phyloP scores from a whole-genome alignment of 371 early-diverging fungal genomes.

The Mucor racemosus region DNA sequence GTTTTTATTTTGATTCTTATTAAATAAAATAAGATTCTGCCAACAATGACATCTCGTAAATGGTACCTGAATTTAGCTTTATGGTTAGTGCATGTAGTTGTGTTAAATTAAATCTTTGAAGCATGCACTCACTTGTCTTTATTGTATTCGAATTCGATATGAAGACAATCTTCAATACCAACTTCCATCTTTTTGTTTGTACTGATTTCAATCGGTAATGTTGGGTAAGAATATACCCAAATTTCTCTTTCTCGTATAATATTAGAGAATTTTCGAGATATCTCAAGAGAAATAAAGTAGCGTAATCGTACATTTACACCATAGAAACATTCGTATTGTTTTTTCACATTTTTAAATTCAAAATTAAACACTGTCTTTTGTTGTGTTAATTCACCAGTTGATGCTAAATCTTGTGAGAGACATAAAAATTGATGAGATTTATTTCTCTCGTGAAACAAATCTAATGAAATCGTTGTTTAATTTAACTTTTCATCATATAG shows the following conservation, averaged over 20 bases:
- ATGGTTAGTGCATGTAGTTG: not conserved
- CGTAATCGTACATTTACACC: slow-evolving; percentile 84
- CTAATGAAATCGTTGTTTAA: slow-evolving; percentile 33
- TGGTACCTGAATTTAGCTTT: slow-evolving; percentile 61
- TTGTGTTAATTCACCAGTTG: slow-evolving; percentile 73
- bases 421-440: slow-evolving; percentile 88
- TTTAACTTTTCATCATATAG: not conserved
- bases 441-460: slow-evolving; percentile 87
- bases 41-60: slow-evolving; percentile 92
- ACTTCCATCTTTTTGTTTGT: slow-evolving; percentile 89
- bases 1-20: slow-evolving; percentile 96
- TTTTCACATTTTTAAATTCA: slow-evolving; percentile 86
- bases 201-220: slow-evolving; percentile 74
- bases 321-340: slow-evolving; percentile 81
- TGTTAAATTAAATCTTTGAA: no score
- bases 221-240: slow-evolving; percentile 79
- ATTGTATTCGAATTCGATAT: slow-evolving; percentile 90
- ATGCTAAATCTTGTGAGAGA: slow-evolving; percentile 75
- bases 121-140: slow-evolving; percentile 65
- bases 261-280: slow-evolving; percentile 70
- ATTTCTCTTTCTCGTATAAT: slow-evolving; percentile 71
- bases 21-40: slow-evolving; percentile 92
- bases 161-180: slow-evolving; percentile 87
- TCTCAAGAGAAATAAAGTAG: slow-evolving; percentile 82
- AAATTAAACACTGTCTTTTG: slow-evolving; percentile 67